These are phyloP conservation scores for Corynespora cassiicola DNA, from an alignment of 2,329 filamentous ascomycete genomes.

Conservation along the genomic window DNA sequence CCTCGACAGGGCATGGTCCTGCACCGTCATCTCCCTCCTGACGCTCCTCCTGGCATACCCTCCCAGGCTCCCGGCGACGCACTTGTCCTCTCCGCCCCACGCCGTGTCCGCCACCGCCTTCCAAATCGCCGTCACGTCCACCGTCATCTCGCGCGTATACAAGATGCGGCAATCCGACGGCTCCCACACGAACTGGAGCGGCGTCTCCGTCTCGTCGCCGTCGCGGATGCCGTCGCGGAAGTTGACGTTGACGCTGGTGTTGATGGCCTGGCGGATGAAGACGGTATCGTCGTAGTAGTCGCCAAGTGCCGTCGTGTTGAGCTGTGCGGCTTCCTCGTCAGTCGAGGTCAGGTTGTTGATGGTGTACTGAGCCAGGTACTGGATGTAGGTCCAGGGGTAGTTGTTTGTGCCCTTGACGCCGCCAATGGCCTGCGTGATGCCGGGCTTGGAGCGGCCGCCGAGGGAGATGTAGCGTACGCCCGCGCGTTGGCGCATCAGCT, in stretches of 20 bases:
- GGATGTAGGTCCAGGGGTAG: slow-evolving; percentile 38
- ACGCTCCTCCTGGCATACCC: slow-evolving; percentile 16
- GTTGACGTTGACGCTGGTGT: slow-evolving; percentile 39
- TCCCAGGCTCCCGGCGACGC: slow-evolving; percentile 38
- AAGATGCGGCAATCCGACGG: slow-evolving; percentile 67
- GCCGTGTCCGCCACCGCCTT: slow-evolving; percentile 47
- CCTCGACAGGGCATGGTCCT: slow-evolving; percentile 30
- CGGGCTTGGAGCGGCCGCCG: slow-evolving; percentile 63
- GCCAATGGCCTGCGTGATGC: slow-evolving; percentile 63
- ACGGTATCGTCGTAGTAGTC: slow-evolving; percentile 38
- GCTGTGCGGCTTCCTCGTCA: slow-evolving; percentile 29
- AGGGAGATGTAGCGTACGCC: slow-evolving; percentile 64
- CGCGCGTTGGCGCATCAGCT: slow-evolving; percentile 59
- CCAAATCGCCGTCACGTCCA: slow-evolving; percentile 63
- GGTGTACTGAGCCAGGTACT: slow-evolving; percentile 28
- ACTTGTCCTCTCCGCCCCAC: slow-evolving; percentile 39
- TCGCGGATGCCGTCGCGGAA: slow-evolving; percentile 52
- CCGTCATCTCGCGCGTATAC: slow-evolving; percentile 64
- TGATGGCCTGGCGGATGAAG: slow-evolving; percentile 36
- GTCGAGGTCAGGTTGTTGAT: slow-evolving; percentile 28
- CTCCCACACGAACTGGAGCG: slow-evolving; percentile 69
- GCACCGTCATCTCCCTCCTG: slow-evolving; percentile 29
- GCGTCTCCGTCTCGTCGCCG: slow-evolving; percentile 48
- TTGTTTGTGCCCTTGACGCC: slow-evolving; percentile 66
- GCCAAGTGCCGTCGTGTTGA: slow-evolving; percentile 38